Conservation (phyloP, 2,329 filamentous ascomycete genomes). For the Xylaria arbuscula region DNA sequence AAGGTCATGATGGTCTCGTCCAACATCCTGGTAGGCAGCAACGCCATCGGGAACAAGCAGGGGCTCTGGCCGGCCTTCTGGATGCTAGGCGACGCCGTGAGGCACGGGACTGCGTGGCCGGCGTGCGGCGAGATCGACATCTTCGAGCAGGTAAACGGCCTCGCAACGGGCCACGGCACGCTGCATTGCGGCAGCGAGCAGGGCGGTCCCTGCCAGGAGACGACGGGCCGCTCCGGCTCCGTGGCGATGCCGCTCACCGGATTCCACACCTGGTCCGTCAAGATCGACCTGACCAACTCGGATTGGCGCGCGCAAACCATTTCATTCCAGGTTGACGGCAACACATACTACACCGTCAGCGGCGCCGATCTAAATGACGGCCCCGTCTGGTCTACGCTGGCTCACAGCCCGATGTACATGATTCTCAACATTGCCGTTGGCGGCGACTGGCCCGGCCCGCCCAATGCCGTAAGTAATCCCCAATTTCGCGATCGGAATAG, state of each 20-base stretch:
- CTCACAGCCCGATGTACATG: slow-evolving; percentile 61
- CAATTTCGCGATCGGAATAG: background rate
- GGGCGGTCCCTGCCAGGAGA: slow-evolving; percentile 65
- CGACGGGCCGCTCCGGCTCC: slow-evolving; percentile 54
- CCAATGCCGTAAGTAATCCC: slow-evolving; percentile 45
- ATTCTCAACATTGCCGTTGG: slow-evolving; percentile 68
- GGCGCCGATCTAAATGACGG: slow-evolving; percentile 59
- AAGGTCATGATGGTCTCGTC: slow-evolving; percentile 60
- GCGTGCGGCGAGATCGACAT: slow-evolving; percentile 67
- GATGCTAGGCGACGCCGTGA: slow-evolving; percentile 63
- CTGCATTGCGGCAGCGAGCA: slow-evolving; percentile 61
- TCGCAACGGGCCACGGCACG: slow-evolving; percentile 59
- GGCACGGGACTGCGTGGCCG: slow-evolving; percentile 63
- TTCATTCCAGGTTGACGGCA: slow-evolving; percentile 62
- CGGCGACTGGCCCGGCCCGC: slow-evolving; percentile 58
- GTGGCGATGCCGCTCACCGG: slow-evolving; percentile 53
- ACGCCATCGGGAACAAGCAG: slow-evolving; percentile 55
- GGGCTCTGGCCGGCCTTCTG: slow-evolving; percentile 71
- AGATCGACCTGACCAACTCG: slow-evolving; percentile 60
- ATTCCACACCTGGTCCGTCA: slow-evolving; percentile 63
- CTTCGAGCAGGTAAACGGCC: slow-evolving; percentile 66
- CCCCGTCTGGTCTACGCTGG: slow-evolving; percentile 61
- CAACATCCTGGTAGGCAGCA: slow-evolving; percentile 59
- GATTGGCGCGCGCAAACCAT: slow-evolving; percentile 63
- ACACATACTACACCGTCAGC: slow-evolving; percentile 56